Percentiles rank a stretch among this genome's conserved stretches.
Conservation (phyloP, 2,329 filamentous ascomycete genomes). For the Penicillium sp. region DNA sequence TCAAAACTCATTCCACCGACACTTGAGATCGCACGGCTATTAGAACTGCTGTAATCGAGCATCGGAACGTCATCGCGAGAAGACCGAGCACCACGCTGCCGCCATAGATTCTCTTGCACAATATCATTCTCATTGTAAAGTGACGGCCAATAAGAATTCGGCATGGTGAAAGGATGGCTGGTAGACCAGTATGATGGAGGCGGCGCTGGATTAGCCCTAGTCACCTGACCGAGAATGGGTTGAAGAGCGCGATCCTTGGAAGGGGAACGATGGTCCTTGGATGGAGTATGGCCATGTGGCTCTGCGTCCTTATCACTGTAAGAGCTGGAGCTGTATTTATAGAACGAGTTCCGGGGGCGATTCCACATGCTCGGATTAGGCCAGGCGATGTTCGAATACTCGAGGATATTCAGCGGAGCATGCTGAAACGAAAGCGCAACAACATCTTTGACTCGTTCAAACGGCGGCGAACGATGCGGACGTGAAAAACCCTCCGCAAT, state of each 20-base stretch:
- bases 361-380: slow-evolving; percentile 74
- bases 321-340: slow-evolving; percentile 37
- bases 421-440: slow-evolving; percentile 84
- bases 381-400: slow-evolving; percentile 77
- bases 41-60: slow-evolving; percentile 50
- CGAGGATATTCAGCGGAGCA: slow-evolving; percentile 77
- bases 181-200: slow-evolving; percentile 29
- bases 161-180: slow-evolving; percentile 36
- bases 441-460: slow-evolving; percentile 72
- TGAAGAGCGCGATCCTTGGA: slow-evolving; percentile 13
- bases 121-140: slow-evolving; percentile 9
- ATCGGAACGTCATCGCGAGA: slow-evolving; percentile 53
- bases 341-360: slow-evolving; percentile 45
- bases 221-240: background rate
- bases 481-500: slow-evolving; percentile 73
- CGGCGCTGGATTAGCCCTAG: background rate
- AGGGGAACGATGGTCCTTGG: slow-evolving; percentile 36
- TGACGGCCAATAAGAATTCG: slow-evolving; percentile 30
- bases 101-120: slow-evolving; percentile 8
- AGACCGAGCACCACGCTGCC: slow-evolving; percentile 39
- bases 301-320: slow-evolving; percentile 55
- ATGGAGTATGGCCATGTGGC: slow-evolving; percentile 68
- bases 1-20: slow-evolving; percentile 47
- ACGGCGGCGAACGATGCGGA: slow-evolving; percentile 51
- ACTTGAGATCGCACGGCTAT: slow-evolving; percentile 46